A percentile compares a stretch with the other conserved stretches of the same genome.
phyloP scores from a whole-genome alignment of 2,329 filamentous ascomycete species.

The Penicillium sp. region DNA sequence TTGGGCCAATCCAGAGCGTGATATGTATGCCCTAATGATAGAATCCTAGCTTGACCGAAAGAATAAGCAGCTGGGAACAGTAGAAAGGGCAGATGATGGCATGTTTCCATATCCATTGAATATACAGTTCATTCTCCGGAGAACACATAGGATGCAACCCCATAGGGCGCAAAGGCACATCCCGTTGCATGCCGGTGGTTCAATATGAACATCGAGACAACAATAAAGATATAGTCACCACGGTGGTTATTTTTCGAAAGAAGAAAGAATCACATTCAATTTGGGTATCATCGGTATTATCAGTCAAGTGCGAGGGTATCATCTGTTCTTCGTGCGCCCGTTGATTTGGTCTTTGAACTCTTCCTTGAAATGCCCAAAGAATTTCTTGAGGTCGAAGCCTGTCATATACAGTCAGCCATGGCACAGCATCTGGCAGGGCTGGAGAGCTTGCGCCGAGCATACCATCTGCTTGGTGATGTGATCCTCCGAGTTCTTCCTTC shows the following conservation, averaged over 20 bases:
- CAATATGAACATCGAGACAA: background rate
- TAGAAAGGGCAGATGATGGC: conserved; percentile 8
- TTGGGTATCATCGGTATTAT: conserved; percentile 12
- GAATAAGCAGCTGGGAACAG: conserved; percentile 5
- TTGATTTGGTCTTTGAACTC: conserved; percentile 46
- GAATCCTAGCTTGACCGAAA: background rate
- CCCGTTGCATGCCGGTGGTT: conserved; percentile 27
- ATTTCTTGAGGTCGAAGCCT: conserved; percentile 34
- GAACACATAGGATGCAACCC: conserved; percentile 26
- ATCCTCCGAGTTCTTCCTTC: conserved; percentile 45
- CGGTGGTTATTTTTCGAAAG: background rate
- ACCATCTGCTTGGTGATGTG: conserved; percentile 41
- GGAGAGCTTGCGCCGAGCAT: conserved; percentile 5
- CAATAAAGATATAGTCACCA: background rate
- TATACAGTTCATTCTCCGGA: conserved; percentile 24
- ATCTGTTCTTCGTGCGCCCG: conserved; percentile 36
- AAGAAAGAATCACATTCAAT: conserved; percentile 3
- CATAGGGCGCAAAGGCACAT: conserved; percentile 19
- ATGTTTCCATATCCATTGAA: background rate
- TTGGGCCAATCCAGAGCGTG: background rate
- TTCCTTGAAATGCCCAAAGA: conserved; percentile 44
- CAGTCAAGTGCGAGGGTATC: conserved; percentile 16
- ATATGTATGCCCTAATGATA: conserved; percentile 7
- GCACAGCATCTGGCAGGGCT: background rate
- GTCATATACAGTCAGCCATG: conserved; percentile 5